A percentile compares a stretch with the other conserved stretches of the same genome.
Evolutionary conservation across 164 flowering plant species (phyloP).

Genomic region (Kingdonia uniflora): DNA sequence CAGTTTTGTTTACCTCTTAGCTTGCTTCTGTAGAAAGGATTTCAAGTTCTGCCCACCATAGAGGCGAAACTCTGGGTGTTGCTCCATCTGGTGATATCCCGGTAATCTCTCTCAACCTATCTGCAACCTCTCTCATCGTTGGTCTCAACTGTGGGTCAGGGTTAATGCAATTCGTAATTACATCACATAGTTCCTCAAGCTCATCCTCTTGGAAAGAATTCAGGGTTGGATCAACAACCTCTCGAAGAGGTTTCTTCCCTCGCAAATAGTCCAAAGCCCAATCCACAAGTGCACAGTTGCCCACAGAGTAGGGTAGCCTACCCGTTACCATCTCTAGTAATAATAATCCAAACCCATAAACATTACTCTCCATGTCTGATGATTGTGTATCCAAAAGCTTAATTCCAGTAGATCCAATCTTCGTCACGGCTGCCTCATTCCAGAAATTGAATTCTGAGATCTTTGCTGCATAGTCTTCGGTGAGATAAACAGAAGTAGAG

Average conservation of each 20-base stretch:
- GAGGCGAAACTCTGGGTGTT: slow-evolving; percentile 55
- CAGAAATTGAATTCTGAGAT: slow-evolving; percentile 46
- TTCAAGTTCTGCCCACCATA: slow-evolving; percentile 97
- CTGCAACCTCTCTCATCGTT: slow-evolving; percentile 38
- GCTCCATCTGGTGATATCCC: slow-evolving; percentile 53
- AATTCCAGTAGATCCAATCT: slow-evolving; percentile 13
- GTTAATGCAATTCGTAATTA: slow-evolving; percentile 37
- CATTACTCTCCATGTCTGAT: slow-evolving; percentile 26
- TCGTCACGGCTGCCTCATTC: slow-evolving; percentile 24
- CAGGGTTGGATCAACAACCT: slow-evolving; percentile 63
- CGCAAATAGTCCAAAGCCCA: slow-evolving; percentile 51
- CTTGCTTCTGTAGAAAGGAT: slow-evolving; percentile 42
- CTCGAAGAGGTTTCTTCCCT: slow-evolving; percentile 19
- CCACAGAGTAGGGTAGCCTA: slow-evolving; percentile 36
- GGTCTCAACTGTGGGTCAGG: slow-evolving; percentile 46
- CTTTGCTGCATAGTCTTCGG: slow-evolving; percentile 80
- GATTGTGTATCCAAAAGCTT: slow-evolving; percentile 12
- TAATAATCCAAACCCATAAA: slow-evolving; percentile 57
- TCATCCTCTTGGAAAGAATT: slow-evolving; percentile 33
- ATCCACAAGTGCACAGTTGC: slow-evolving; percentile 25
- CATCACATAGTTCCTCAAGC: slow-evolving; percentile 33
- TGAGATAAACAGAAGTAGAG: slow-evolving; percentile 49
- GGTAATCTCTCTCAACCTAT: slow-evolving; percentile 45
- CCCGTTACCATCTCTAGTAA: slow-evolving; percentile 64
- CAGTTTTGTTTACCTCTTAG: slow-evolving; percentile 3